Evolutionary conservation across 768 basidiomycete genomes (phyloP), one percentile per base, ranked within the genome.

Genomic region (Mrakia gelida): DNA sequence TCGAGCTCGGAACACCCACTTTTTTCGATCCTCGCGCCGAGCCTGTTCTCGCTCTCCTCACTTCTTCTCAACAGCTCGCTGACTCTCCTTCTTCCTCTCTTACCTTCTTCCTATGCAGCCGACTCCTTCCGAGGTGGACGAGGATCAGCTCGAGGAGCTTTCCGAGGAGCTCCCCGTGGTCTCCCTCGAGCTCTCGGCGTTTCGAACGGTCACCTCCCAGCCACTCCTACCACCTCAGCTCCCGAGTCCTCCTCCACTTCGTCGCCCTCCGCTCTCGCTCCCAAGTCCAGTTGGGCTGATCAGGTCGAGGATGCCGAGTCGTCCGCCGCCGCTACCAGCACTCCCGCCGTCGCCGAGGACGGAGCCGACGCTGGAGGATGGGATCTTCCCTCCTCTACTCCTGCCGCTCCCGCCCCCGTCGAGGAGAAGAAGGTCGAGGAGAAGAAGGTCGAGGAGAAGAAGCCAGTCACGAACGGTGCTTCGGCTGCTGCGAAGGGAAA

Each of bases 111-210:
- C 43, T 21, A 9, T 45, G 15, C 21, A 30, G 15, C 43, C 81
- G 82, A 82, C 52, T 81, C 81, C 38, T 79, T 80, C 75, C 81
- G 82, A 75, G 82, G 82, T 54, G 81, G 81, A 43, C 82, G 82
- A 49, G 82, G 73, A 34, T 62, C 54, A 8, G 84, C 84, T 63
- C 80, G 83, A 79, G 84, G 83, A 30, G 84, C 83, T 67, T 78
- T 81, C 74, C 82, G 84, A 73, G 84, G 84, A 54, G 84, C 83
- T 74, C 80, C 59, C 52, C 71, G 84, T 75, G 84, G 84, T 59
- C 26, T 81, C 81, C 62, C 73, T 80, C 41, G 80, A 73, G 81
- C 74, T 32, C 80, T 80, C 59, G 82, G 81, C 32, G 73, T 70
- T 23, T 56, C 73, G 8, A 63, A 74, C 32, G 75, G 75, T 41